Evolutionary conservation across 129 eudicot species (phyloP), one percentile per base, ranked within the genome.

Genomic region (Lactuca sativa): DNA sequence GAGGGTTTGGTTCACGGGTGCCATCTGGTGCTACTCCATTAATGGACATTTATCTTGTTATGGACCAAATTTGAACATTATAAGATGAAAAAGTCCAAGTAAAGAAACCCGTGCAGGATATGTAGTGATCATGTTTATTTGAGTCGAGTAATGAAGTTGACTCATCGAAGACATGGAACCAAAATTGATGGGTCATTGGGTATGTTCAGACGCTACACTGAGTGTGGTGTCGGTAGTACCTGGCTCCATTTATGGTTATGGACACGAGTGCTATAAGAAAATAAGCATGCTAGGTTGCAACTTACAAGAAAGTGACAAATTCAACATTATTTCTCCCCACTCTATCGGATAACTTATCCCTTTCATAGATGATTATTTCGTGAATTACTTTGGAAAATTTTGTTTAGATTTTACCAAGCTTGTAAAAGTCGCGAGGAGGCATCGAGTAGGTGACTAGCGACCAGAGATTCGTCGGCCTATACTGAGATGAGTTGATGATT

Each of bases 161-260:
- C 57, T 13, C 25, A 44, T 64, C 57, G 51, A 44, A 41, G 41
- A 64, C 47, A 47, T 60, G 16, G 36, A 37, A 14, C 62, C 43
- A 63, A 73, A 73, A 64, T 64, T 34, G 69, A 72, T 34, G 55
- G 64, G 31, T 55, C 63, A 34, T 14, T 12, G 60, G 38, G 59
- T 61, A 63, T 59, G 72, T 55, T 44, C 13, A 14, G 38, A 74
- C 73, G 57, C 25, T 2, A 74, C 73, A 66, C 25, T 2, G 34
- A 48, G 34, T 38, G 69, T 75, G 62, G 63, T 67, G 74, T 67
- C 60, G 56, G 63, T 75, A 76, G 43, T 73, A 32, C 52, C 9
- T n/a, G 74, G 79, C 73, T 74, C 73, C 67, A 66, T 33, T 74
- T 43, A 57, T 44, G 40, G 62, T 33, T 33, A 14, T 32, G 71